Evolutionary conservation across 352 stramenopile genomes (phyloP).

Genomic region (Globisporangium alternatum): DNA sequence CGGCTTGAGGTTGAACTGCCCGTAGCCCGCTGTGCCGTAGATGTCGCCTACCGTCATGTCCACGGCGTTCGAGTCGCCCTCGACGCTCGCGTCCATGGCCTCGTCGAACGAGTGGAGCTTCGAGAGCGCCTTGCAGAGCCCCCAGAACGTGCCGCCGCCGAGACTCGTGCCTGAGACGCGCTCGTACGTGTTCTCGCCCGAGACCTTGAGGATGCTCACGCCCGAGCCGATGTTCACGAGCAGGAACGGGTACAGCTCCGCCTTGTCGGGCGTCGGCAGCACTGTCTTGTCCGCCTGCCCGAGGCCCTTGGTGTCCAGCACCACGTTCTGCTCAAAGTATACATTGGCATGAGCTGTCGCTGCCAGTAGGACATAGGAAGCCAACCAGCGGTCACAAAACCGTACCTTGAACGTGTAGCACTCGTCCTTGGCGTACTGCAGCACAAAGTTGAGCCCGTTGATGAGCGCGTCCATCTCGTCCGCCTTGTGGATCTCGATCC

Average conservation of each 20-base stretch:
- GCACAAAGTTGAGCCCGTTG: conserved; percentile 95
- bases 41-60: conserved; percentile 99
- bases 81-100: conserved; percentile 68
- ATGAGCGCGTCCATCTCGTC: conserved; percentile 97
- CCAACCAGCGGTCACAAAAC: not conserved
- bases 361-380: not conserved
- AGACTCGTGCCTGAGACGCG: conserved; percentile 97
- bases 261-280: conserved; percentile 46
- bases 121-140: conserved; percentile 92
- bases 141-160: conserved; percentile 97
- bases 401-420: conserved; percentile 94
- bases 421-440: conserved; percentile 91
- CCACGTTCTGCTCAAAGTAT: conserved; percentile 32
- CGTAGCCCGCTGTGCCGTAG: conserved; percentile 91
- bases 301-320: conserved; percentile 54
- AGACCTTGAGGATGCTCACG: conserved; percentile 95
- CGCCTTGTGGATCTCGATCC: conserved; percentile 91
- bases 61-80: conserved; percentile 70
- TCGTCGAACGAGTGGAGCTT: conserved; percentile 80
- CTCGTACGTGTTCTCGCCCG: conserved; percentile 88
- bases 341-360: not conserved
- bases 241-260: conserved; percentile 93
- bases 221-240: conserved; percentile 98
- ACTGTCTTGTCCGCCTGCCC: conserved; percentile 59
- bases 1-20: conserved; percentile 84